Evolutionary conservation across 2,329 filamentous ascomycete genomes (phyloP), one percentile per base, ranked within the genome.

Genomic region (Cladophialophora bantiana): DNA sequence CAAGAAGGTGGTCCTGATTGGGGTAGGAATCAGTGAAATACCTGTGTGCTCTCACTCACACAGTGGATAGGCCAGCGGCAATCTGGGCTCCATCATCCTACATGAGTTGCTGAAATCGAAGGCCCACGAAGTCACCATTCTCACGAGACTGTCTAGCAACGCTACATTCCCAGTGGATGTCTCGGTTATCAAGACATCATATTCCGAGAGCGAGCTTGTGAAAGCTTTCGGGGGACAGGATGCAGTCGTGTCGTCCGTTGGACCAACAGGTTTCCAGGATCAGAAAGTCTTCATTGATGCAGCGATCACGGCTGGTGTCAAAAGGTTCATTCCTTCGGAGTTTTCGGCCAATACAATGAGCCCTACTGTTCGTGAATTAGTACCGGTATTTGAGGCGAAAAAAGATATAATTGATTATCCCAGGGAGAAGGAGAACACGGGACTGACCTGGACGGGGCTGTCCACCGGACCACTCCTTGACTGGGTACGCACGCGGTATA

Each of bases 161-260:
- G 75, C 78, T 34, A 75, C 75, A 0, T 73, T 77, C 63, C 78
- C 80, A 1, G 60, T 75, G 0, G 73, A 75, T 35, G 78, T 84
- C 58, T 75, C 77, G 7, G 80, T 86, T 36, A 74, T 83, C 70
- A 77, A 78, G 7, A 80, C 83, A 34, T 81, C 87, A 72, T 84
- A 83, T 69, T 77, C 81, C 1, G 74, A 82, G 2, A 75, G 81
- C 0, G 75, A 78, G 2, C 83, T 83, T 26, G 80, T 90, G 13
- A 48, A 52, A 36, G 84, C 83, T 2, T 81, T 90, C 56, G 72
- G 81, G 55, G 85, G 83, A 45, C 83, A 88, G 65, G 87, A 89
- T 68, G 87, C 84, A 0, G 79, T 89, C 18, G 74, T 89, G 34
- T 79, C 80, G 1, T 78, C 82, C 0, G 76, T 87, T 48, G 81